Conservation (phyloP, 2,329 filamentous ascomycete species). For the Zymoseptoria crescenta region DNA sequence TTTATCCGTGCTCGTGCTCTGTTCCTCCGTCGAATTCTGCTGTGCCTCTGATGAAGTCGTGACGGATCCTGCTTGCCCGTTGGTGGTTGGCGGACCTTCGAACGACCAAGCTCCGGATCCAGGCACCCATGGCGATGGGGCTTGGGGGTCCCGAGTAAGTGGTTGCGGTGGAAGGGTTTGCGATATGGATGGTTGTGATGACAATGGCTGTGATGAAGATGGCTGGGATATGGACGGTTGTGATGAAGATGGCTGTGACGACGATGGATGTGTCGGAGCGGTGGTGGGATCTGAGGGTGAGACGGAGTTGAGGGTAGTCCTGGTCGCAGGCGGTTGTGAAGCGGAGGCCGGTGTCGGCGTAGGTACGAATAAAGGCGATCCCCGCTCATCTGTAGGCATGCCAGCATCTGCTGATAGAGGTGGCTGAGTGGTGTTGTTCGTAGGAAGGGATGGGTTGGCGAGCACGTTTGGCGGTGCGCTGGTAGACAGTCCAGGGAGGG, state of each 20-base stretch:
- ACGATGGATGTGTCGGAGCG: not conserved
- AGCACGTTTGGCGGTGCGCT: not conserved
- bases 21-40: not conserved
- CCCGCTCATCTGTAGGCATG: conserved; percentile 1
- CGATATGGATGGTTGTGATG: not conserved
- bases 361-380: conserved; percentile 1
- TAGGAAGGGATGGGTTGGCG: not conserved
- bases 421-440: not conserved
- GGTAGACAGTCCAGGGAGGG: not conserved
- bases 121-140: not conserved
- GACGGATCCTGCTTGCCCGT: not conserved
- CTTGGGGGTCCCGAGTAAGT: not conserved
- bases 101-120: conserved; percentile 13
- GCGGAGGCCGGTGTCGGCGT: not conserved
- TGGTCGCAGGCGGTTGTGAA: not conserved
- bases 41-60: not conserved
- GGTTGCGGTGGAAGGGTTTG: not conserved
- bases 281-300: not conserved
- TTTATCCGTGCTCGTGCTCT: conserved; percentile 8
- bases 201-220: conserved; percentile 1
- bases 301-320: not conserved
- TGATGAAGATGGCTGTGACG: not conserved
- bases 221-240: not conserved
- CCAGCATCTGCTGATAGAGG: conserved; percentile 2
- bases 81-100: conserved; percentile 1